Percentiles rank a stretch among this genome's conserved stretches.
Evolutionary conservation across 108 stramenopile genomes (phyloP).

Genomic region (Cyclotella baltica): DNA sequence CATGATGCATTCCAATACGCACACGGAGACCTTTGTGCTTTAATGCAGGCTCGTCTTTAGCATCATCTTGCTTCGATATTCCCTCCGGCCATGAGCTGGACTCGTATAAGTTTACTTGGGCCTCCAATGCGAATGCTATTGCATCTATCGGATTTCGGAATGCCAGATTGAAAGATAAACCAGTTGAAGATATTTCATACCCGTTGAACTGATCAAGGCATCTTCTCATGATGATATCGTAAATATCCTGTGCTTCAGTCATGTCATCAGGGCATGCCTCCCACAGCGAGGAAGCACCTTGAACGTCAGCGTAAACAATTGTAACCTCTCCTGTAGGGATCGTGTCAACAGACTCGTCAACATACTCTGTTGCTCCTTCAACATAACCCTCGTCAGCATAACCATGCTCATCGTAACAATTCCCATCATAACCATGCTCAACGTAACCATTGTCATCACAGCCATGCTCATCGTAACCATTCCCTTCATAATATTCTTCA

Average conservation of each 20-base stretch:
- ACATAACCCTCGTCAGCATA: not conserved
- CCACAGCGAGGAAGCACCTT: slow-evolving; percentile 36
- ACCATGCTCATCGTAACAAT: not conserved
- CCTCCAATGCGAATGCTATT: slow-evolving; percentile 42
- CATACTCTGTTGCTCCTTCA: not conserved
- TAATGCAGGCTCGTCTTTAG: slow-evolving; percentile 30
- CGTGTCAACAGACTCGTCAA: no score
- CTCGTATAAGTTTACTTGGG: slow-evolving; percentile 38
- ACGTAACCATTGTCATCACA: no score
- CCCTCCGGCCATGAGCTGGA: slow-evolving; percentile 43
- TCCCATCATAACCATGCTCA: not conserved
- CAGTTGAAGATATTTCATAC: slow-evolving; percentile 52
- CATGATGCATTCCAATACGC: slow-evolving; percentile 37
- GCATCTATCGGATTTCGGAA: slow-evolving; percentile 50
- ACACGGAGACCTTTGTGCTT: slow-evolving; percentile 42
- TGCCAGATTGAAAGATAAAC: slow-evolving; percentile 45
- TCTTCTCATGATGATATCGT: slow-evolving; percentile 20
- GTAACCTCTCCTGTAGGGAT: slow-evolving; percentile 23
- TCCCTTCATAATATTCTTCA: no score
- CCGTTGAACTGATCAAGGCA: slow-evolving; percentile 30
- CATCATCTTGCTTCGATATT: slow-evolving; percentile 38
- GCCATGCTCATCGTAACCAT: no score
- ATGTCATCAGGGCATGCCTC: slow-evolving; percentile 32
- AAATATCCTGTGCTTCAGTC: slow-evolving; percentile 30
- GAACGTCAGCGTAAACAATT: slow-evolving; percentile 32